Evolutionary conservation across 2,329 filamentous ascomycete species (phyloP), one percentile per base, ranked within the genome.

Genomic region (Cadophora malorum): DNA sequence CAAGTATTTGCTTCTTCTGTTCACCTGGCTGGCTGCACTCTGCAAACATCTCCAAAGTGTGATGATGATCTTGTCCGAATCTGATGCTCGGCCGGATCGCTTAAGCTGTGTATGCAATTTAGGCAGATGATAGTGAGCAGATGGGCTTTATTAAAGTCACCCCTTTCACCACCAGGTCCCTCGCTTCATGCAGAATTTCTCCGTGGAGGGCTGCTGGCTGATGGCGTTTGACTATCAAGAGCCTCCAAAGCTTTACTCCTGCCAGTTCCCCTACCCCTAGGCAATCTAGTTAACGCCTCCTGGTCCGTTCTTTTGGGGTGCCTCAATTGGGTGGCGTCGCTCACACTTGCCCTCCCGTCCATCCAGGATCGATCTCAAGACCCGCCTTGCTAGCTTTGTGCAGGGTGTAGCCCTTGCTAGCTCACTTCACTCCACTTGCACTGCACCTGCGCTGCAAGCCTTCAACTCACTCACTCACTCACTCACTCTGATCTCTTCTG

Each of bases 301-400:
- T 33, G 14, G 25, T 25, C 49, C 8, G 14, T 23, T 52, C 21
- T 14, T 52, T 28, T 28, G 5, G 25, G 31, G 25, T 53, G 50
- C 52, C n/a, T 49, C 45, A 33, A 33, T 55, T n/a, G 52, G 52
- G 52, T 55, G 52, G 52, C 52, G 52, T 55, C 52, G 52, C 14
- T 55, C 25, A 31, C 5, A 28, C 52, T 55, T 55, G 28, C 52
- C 52, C 3, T 55, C 28, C 28, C 25, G 25, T 19, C 52, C 50
- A 53, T 25, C 50, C 50, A 53, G 23, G 23, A 55, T n/a, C 52
- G 52, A 55, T 55, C 52, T 55, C 25, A 3, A 33, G 50, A 38
- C 50, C 50, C 50, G 23, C 23, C 7, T 38, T 38, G 12, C 12
- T 28, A 31, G 21, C 50, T 45, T 45, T 19, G 41, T 45, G 41